A percentile compares a stretch with the other conserved stretches of the same genome.
These are phyloP conservation scores for Betula pendula DNA, from an alignment of 306 rosid genomes.

Conservation along the genomic window DNA sequence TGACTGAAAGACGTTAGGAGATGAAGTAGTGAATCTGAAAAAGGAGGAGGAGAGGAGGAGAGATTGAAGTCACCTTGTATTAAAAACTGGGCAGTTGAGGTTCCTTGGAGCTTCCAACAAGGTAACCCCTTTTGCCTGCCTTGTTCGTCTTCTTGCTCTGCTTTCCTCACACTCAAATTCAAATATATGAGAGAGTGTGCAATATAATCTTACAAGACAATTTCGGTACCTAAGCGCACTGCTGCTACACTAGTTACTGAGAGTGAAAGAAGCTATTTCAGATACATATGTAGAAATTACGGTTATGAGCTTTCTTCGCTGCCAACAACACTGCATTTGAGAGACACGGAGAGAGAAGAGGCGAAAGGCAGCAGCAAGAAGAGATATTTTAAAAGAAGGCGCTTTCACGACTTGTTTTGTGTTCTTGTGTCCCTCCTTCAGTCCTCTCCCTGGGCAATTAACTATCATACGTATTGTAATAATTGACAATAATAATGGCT, in stretches of 20 bases:
- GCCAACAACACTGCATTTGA: conserved; percentile 24
- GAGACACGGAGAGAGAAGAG: conserved; percentile 20
- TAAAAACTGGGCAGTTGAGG: neutral
- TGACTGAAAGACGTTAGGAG: neutral
- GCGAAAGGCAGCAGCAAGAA: neutral
- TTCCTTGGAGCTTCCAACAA: conserved; percentile 12
- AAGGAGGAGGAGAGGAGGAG: too few species aligned
- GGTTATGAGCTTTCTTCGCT: conserved; percentile 7
- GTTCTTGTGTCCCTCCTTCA: neutral
- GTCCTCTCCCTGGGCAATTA: conserved; percentile 27
- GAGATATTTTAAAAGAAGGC: conserved; percentile 21
- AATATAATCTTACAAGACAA: conserved; percentile 16
- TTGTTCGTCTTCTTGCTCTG: conserved; percentile 11
- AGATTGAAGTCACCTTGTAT: neutral
- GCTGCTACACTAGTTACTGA: conserved; percentile 17
- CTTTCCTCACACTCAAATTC: conserved; percentile 17
- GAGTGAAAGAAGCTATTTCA: conserved; percentile 4
- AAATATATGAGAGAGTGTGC: conserved; percentile 16
- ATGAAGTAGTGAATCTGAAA: neutral
- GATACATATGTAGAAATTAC: neutral
- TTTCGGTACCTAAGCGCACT: neutral
- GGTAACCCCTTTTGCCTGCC: conserved; percentile 16
- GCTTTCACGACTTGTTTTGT: conserved; percentile 52
- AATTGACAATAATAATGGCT: conserved; percentile 11
- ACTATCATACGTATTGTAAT: neutral